Percentiles rank a stretch among this genome's conserved stretches.
Conservation (phyloP, 1,284 basidiomycete genomes). For the Ceratobasidium sp. region DNA sequence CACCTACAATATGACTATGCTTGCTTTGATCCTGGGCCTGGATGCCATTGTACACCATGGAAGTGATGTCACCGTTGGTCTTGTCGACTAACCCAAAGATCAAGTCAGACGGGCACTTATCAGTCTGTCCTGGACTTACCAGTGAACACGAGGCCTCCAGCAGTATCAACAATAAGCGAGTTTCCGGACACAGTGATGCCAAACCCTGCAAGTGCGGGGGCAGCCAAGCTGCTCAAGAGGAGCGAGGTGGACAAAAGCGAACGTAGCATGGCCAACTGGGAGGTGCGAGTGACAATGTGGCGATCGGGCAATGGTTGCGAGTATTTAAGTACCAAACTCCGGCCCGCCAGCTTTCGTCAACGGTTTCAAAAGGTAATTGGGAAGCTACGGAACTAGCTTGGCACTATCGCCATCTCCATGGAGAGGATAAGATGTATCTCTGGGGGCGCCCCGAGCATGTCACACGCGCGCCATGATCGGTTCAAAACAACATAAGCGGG, state of each 20-base stretch:
- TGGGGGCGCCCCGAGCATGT: neutral
- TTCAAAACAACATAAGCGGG: constrained; percentile 1
- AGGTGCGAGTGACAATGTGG: neutral
- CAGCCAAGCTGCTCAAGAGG: constrained; percentile 9
- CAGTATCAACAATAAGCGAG: constrained; percentile 45
- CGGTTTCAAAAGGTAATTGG: constrained; percentile 4
- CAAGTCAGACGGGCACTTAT: neutral
- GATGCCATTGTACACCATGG: constrained; percentile 44
- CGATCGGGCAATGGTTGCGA: neutral
- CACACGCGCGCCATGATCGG: neutral
- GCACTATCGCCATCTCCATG: constrained; percentile 26
- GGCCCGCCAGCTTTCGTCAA: constrained; percentile 1
- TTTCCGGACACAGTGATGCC: constrained; percentile 45
- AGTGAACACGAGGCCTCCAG: constrained; percentile 44
- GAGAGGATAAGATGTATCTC: neutral
- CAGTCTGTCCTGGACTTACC: neutral
- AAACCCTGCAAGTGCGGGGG: constrained; percentile 44
- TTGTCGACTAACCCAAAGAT: constrained; percentile 25
- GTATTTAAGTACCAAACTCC: constrained; percentile 26
- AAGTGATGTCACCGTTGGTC: constrained; percentile 47
- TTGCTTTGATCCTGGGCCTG: constrained; percentile 15
- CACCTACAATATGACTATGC: constrained; percentile 38
- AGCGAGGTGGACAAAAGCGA: constrained; percentile 17
- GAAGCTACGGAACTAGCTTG: constrained; percentile 7
- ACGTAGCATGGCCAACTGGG: constrained; percentile 13